Conservation (phyloP, 805 yeast species). For the Starmerella vaccinii region DNA sequence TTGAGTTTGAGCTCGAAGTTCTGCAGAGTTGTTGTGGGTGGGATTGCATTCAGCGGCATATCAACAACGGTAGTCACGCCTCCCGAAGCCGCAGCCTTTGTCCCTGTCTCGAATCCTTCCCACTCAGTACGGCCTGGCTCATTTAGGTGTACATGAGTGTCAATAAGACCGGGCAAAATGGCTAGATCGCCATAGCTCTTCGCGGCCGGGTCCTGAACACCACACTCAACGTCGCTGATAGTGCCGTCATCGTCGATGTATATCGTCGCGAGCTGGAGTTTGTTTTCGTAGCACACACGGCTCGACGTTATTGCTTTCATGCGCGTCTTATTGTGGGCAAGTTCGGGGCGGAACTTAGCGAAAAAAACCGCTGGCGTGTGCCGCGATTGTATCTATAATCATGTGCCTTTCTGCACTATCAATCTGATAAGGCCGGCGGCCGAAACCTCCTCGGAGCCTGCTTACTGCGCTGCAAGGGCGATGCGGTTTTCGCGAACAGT, state of each 20-base stretch:
- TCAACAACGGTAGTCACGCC: conserved; percentile 94
- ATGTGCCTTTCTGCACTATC: not conserved
- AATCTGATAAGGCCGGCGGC: conserved; percentile 3
- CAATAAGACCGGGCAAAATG: conserved; percentile 84
- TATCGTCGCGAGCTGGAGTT: conserved; percentile 27
- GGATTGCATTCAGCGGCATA: conserved; percentile 93
- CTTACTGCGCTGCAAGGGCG: too few species aligned
- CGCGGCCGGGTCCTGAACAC: conserved; percentile 27
- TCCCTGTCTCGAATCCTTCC: conserved; percentile 98
- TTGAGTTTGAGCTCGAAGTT: conserved; percentile 63
- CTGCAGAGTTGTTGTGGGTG: conserved; percentile 80
- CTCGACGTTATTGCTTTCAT: conserved; percentile 16
- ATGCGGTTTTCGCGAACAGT: too few species aligned
- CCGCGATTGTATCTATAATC: not conserved
- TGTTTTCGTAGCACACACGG: conserved; percentile 23
- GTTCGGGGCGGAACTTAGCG: too few species aligned
- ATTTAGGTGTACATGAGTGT: conserved; percentile 86
- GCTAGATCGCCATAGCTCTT: conserved; percentile 52
- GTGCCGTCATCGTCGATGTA: conserved; percentile 40
- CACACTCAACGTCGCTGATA: conserved; percentile 41
- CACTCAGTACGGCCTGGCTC: conserved; percentile 98
- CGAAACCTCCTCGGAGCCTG: not conserved
- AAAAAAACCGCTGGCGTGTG: too few species aligned
- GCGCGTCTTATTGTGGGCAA: not conserved
- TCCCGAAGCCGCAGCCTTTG: conserved; percentile 88